Percentiles rank a stretch among this genome's conserved stretches.
These are phyloP conservation scores for Globisporangium cederbergense DNA, from an alignment of 352 stramenopile species.

Conservation along the genomic window DNA sequence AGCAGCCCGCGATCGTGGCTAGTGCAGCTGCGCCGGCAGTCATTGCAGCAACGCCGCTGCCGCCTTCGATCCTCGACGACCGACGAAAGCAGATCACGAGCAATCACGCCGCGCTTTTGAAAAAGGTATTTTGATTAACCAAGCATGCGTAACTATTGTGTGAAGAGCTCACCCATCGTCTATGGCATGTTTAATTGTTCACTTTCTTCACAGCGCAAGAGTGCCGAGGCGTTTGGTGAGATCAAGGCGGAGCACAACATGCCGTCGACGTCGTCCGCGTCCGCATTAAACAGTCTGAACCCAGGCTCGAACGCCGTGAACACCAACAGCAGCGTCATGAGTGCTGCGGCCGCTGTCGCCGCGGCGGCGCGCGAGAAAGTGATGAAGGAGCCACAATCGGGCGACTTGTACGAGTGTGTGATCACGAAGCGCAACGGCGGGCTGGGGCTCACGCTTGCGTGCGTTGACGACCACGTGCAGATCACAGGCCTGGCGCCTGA, in stretches of 20 bases:
- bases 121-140: slow-evolving; percentile 22
- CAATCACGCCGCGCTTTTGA: slow-evolving; percentile 24
- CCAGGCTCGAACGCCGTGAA: slow-evolving; percentile 23
- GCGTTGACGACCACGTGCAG: slow-evolving; percentile 81
- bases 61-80: slow-evolving; percentile 22
- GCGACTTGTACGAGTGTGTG: slow-evolving; percentile 81
- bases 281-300: slow-evolving; percentile 25
- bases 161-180: not conserved
- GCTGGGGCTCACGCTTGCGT: slow-evolving; percentile 69
- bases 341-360: slow-evolving; percentile 22
- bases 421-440: slow-evolving; percentile 80
- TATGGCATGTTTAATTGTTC: not conserved
- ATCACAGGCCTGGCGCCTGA: slow-evolving; percentile 73
- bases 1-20: not conserved
- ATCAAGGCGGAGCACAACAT: slow-evolving; percentile 27
- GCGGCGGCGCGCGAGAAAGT: slow-evolving; percentile 64
- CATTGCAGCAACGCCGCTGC: slow-evolving; percentile 5
- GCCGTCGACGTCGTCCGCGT: slow-evolving; percentile 16
- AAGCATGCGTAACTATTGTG: too few relatives aligned
- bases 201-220: slow-evolving; percentile 42
- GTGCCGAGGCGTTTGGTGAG: slow-evolving; percentile 38
- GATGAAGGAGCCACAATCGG: slow-evolving; percentile 80
- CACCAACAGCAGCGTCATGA: slow-evolving; percentile 27
- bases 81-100: slow-evolving; percentile 22
- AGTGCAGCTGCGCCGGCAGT: not conserved